A percentile compares a stretch with the other conserved stretches of the same genome.
Conservation (phyloP, 2,329 filamentous ascomycete genomes). For the Alternaria viburni region DNA sequence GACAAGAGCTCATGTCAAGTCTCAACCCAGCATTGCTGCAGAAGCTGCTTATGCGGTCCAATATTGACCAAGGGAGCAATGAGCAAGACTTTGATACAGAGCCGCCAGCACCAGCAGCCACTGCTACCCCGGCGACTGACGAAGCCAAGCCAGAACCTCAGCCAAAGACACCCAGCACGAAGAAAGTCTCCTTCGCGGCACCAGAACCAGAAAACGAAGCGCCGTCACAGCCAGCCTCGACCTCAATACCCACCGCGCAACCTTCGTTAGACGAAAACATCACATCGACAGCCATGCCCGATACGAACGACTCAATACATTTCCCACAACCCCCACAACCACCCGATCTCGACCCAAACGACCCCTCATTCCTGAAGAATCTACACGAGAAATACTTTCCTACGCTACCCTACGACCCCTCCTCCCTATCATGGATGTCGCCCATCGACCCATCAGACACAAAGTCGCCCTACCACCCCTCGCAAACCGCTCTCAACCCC, state of each 20-base stretch:
- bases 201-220: slow-evolving; percentile 17
- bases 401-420: slow-evolving; percentile 80
- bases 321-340: slow-evolving; percentile 64
- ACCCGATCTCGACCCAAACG: slow-evolving; percentile 81
- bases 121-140: slow-evolving; percentile 15
- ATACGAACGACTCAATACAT: slow-evolving; percentile 64
- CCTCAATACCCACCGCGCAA: background rate
- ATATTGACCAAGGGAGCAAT: slow-evolving; percentile 69
- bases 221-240: background rate
- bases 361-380: slow-evolving; percentile 80
- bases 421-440: slow-evolving; percentile 88
- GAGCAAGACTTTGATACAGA: slow-evolving; percentile 45
- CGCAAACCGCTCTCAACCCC: slow-evolving; percentile 72
- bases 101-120: background rate
- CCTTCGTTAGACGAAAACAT: background rate
- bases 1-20: slow-evolving; percentile 77
- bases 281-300: slow-evolving; percentile 54
- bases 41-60: slow-evolving; percentile 76
- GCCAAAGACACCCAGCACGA: slow-evolving; percentile 19
- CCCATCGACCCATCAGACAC: slow-evolving; percentile 68
- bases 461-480: slow-evolving; percentile 80
- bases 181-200: slow-evolving; percentile 46
- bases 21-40: slow-evolving; percentile 79
- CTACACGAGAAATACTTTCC: slow-evolving; percentile 96
- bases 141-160: slow-evolving; percentile 15